These are phyloP conservation scores for Lanzia echinophila DNA, from an alignment of 2,329 filamentous ascomycete genomes.

Conservation along the genomic window DNA sequence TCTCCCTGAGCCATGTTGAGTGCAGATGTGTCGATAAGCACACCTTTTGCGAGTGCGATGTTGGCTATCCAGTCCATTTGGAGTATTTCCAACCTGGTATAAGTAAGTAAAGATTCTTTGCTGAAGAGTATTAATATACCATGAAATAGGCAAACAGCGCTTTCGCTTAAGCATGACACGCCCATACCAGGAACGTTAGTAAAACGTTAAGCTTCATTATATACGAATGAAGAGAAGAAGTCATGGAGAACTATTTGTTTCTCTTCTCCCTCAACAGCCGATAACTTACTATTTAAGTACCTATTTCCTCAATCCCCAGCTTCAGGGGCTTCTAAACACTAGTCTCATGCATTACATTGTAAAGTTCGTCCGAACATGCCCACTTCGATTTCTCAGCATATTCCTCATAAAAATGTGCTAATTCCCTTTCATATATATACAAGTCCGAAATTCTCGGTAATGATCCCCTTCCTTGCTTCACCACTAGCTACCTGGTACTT, in stretches of 20 bases:
- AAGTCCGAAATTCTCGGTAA: no score
- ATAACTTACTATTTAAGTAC: background rate
- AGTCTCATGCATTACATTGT: background rate
- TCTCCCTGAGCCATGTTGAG: constrained; percentile 24
- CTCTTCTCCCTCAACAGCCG: background rate
- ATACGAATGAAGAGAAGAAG: background rate
- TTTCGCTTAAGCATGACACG: background rate
- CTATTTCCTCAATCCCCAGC: background rate
- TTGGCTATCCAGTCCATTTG: constrained; percentile 22
- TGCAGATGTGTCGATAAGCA: constrained; percentile 31
- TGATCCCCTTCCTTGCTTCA: no score
- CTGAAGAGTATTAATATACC: background rate
- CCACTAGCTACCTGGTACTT: no score
- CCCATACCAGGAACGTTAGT: background rate
- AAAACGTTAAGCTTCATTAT: background rate
- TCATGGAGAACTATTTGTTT: background rate
- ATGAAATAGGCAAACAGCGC: constrained; percentile 6
- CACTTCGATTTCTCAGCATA: background rate
- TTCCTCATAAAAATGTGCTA: background rate
- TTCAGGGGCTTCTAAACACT: background rate
- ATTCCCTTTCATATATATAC: no score
- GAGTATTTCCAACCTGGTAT: background rate
- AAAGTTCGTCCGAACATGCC: background rate
- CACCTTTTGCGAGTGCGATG: constrained; percentile 25
- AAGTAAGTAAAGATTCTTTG: background rate